Evolutionary conservation across 2,329 filamentous ascomycete genomes (phyloP).

Genomic region (Fusarium sp.): DNA sequence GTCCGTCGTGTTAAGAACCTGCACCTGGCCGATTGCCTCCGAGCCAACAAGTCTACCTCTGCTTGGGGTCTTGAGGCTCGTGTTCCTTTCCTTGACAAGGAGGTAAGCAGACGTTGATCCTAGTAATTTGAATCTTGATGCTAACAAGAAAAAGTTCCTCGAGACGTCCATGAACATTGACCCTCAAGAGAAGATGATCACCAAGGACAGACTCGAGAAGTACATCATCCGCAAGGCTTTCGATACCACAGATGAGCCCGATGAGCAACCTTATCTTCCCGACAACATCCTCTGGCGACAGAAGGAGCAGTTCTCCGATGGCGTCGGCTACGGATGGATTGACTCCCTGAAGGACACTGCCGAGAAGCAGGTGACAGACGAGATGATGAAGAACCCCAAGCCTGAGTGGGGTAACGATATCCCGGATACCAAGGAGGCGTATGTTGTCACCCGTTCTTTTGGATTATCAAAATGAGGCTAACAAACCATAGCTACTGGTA

Average conservation of each 20-base stretch:
- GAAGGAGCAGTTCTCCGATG: slow-evolving; percentile 99
- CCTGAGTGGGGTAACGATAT: slow-evolving; percentile 94
- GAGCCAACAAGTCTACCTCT: slow-evolving; percentile 98
- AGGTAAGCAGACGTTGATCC: slow-evolving; percentile 61
- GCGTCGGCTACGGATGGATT: slow-evolving; percentile 99
- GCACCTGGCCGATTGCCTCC: slow-evolving; percentile 94
- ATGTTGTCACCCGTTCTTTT: slow-evolving; percentile 53
- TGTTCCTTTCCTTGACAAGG: slow-evolving; percentile 97
- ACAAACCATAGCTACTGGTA: slow-evolving; percentile 84
- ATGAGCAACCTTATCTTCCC: slow-evolving; percentile 87
- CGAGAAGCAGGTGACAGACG: slow-evolving; percentile 89
- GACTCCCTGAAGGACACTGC: slow-evolving; percentile 96
- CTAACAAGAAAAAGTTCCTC: slow-evolving; percentile 74
- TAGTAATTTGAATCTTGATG: slow-evolving; percentile 4
- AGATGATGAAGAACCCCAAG: slow-evolving; percentile 99
- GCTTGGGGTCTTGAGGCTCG: slow-evolving; percentile 98
- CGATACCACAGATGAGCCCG: slow-evolving; percentile 89
- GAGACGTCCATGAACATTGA: slow-evolving; percentile 94
- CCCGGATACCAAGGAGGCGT: slow-evolving; percentile 97
- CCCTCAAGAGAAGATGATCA: slow-evolving; percentile 96
- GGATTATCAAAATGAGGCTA: slow-evolving; percentile 36
- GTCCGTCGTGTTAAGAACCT: slow-evolving; percentile 96
- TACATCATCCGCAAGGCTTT: slow-evolving; percentile 98
- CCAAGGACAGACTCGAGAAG: slow-evolving; percentile 90
- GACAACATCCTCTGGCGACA: slow-evolving; percentile 97